Base-by-base conservation (phyloP, 1,139 yeast species). In the Eremothecium sinecaudum region DNA sequence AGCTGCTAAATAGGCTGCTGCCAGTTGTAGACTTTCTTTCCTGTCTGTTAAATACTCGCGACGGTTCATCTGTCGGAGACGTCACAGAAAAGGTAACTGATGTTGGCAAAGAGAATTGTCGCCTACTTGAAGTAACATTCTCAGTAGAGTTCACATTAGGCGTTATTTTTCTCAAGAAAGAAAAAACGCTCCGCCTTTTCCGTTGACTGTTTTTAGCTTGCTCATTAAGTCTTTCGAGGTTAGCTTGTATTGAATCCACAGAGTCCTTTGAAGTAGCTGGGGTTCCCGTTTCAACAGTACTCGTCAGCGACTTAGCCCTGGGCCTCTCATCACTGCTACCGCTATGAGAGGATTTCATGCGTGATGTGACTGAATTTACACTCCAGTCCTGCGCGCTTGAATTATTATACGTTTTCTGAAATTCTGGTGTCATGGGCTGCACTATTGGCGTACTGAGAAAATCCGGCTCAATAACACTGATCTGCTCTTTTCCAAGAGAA, bases 151-250 rank as follows among this genome's bases (percentile, higher is more conserved):
- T 40, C 1, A 40, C 41, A 4, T n/a, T 4, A 16, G 30, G 10
- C 3, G 47, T 34, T 27, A 48, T 55, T 28, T 42, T 49, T 34
- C 51, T 57, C 34, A 62, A 49, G 23, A 62, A 53, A 7, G 63
- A 57, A 35, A 63, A 53, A 24, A 62, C 50, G 22, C 62, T 52
- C 37, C 51, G 57, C 43, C 52, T 58, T 7, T 27, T 27, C 21
- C 14, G 14, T 15, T 27, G 21, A 4, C 15, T 17, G 4, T 19
- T 23, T 23, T 11, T 15, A n/a, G n/a, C n/a, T n/a, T n/a, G n/a
- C n/a, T n/a, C n/a, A n/a, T n/a, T n/a, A n/a, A n/a, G n/a, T n/a
- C n/a, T n/a, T n/a, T n/a, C n/a, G n/a, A n/a, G n/a, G n/a, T n/a
- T n/a, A n/a, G n/a, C n/a, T n/a, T n/a, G n/a, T n/a, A n/a, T n/a